phyloP scores from a whole-genome alignment of 2,329 filamentous ascomycete species.

The Cercospora berteroae region DNA sequence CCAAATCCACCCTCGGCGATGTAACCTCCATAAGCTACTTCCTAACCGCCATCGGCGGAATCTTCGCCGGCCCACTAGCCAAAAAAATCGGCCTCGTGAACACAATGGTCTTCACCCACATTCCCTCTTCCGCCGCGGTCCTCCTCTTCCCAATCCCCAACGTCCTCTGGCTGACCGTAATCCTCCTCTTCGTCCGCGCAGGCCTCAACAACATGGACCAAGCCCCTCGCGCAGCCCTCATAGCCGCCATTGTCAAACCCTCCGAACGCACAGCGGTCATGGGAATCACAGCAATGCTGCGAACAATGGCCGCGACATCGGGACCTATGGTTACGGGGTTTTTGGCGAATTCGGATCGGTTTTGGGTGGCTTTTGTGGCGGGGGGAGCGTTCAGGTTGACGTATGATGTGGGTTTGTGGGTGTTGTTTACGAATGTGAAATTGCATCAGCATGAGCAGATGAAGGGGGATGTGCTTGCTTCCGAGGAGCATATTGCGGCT shows the following conservation, averaged over 20 bases:
- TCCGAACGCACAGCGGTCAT: slow-evolving; percentile 68
- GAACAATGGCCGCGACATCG: slow-evolving; percentile 58
- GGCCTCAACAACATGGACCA: slow-evolving; percentile 69
- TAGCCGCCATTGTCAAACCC: slow-evolving; percentile 63
- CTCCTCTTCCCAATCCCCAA: slow-evolving; percentile 58
- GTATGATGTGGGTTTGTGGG: slow-evolving; percentile 60
- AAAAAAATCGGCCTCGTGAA: slow-evolving; percentile 60
- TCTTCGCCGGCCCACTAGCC: slow-evolving; percentile 61
- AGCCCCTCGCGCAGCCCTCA: slow-evolving; percentile 63
- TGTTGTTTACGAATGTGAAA: slow-evolving; percentile 59
- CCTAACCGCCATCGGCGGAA: slow-evolving; percentile 44
- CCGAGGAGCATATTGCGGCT: not conserved
- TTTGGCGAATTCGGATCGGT: slow-evolving; percentile 53
- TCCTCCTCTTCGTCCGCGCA: slow-evolving; percentile 58
- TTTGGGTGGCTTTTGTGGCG: slow-evolving; percentile 63
- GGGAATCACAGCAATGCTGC: slow-evolving; percentile 63
- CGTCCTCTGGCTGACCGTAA: slow-evolving; percentile 52
- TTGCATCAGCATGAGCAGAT: slow-evolving; percentile 35
- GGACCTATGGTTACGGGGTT: slow-evolving; percentile 58
- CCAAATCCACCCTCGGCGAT: slow-evolving; percentile 54
- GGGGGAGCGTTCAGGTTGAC: slow-evolving; percentile 54
- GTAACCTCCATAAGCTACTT: slow-evolving; percentile 53
- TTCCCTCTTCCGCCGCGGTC: slow-evolving; percentile 62
- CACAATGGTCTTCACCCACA: slow-evolving; percentile 61
- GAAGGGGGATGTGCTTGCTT: not conserved